Evolutionary conservation across 345 rosid genomes (phyloP).

Genomic region (Raphanus raphanistrum): DNA sequence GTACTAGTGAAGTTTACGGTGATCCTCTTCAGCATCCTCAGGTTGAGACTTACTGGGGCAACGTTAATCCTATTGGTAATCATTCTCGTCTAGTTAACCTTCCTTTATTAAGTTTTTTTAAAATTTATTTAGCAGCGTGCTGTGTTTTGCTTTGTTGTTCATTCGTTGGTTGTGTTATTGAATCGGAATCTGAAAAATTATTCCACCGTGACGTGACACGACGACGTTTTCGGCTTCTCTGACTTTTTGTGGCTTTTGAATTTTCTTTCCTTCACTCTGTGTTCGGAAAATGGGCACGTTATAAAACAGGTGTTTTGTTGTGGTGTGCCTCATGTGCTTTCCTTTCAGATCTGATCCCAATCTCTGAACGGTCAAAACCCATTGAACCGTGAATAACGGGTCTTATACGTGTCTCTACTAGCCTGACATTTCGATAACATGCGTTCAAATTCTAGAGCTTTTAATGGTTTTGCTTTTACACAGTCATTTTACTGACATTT

Average conservation of each 20-base stretch:
- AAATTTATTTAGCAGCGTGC: neutral
- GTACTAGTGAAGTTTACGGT: constrained; percentile 91
- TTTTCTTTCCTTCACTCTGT: neutral
- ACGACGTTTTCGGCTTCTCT: constrained; percentile 15
- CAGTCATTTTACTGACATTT: neutral
- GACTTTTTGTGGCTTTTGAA: constrained; percentile 6
- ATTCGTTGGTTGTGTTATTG: neutral
- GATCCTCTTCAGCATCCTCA: constrained; percentile 90
- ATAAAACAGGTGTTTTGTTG: constrained; percentile 28
- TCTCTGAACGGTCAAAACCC: constrained; percentile 27
- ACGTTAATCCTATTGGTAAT: constrained; percentile 83
- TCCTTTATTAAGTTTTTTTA: neutral
- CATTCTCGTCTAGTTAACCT: neutral
- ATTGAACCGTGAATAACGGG: constrained; percentile 34
- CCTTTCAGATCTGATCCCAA: constrained; percentile 35
- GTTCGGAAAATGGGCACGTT: constrained; percentile 39
- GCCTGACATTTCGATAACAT: neutral
- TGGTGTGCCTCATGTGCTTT: constrained; percentile 12
- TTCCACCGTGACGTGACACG: constrained; percentile 3
- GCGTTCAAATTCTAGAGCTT: constrained; percentile 1
- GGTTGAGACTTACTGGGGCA: constrained; percentile 87
- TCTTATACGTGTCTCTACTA: constrained; percentile 31
- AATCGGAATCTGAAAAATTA: constrained; percentile 14
- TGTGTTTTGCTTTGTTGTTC: neutral
- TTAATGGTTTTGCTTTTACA: neutral